Evolutionary conservation across 1,284 basidiomycete genomes (phyloP).

Genomic region (Amylostereum chailletii): DNA sequence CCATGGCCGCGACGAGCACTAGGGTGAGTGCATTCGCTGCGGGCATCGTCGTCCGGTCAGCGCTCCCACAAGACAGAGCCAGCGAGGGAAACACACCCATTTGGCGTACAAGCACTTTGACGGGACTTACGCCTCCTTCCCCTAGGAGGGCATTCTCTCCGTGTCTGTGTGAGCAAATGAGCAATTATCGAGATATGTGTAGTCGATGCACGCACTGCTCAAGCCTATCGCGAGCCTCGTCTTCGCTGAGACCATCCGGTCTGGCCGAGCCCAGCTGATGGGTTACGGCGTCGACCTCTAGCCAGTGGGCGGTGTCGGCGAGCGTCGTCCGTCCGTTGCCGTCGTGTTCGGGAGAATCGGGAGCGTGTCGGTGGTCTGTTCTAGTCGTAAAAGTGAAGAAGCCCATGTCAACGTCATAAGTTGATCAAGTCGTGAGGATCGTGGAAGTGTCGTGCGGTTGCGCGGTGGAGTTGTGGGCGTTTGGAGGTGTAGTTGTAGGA

Average conservation of each 20-base stretch:
- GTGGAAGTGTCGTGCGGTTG: no score
- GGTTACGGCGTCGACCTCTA: background rate
- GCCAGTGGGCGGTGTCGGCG: background rate
- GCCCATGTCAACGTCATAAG: no score
- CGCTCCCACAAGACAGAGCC: background rate
- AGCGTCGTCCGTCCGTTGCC: background rate
- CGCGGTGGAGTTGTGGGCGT: no score
- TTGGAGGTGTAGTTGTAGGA: no score
- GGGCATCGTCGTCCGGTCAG: background rate
- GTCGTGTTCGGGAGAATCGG: no score
- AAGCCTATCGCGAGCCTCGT: constrained; percentile 23
- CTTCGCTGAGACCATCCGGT: constrained; percentile 25
- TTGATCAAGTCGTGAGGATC: no score
- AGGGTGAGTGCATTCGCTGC: constrained; percentile 29
- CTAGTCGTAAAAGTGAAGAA: no score
- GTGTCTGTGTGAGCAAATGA: constrained; percentile 8
- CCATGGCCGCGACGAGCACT: constrained; percentile 48
- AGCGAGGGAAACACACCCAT: constrained; percentile 16
- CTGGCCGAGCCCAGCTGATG: constrained; percentile 19
- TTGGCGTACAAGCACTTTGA: constrained; percentile 25
- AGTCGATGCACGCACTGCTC: constrained; percentile 9
- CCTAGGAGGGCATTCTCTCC: constrained; percentile 27
- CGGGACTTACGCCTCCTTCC: constrained; percentile 23
- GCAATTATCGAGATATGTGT: background rate
- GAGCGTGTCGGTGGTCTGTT: no score